phyloP scores from a whole-genome alignment of 2,329 filamentous ascomycete species.

The Trichoderma cornu-damae region DNA sequence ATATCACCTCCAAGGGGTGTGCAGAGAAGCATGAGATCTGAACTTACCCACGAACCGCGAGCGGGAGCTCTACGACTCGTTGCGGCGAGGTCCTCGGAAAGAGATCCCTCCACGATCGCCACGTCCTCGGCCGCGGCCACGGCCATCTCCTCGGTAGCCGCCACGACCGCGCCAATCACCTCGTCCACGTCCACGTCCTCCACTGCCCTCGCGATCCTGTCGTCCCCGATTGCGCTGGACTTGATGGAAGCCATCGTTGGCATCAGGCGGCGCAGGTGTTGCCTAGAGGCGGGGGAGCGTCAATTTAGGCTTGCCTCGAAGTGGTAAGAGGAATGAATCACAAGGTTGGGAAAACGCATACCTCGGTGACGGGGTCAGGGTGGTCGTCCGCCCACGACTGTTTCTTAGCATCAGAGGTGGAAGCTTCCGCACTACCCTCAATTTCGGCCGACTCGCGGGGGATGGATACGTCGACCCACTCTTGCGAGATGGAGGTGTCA shows the following conservation, averaged over 20 bases:
- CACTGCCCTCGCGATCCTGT: conserved; percentile 47
- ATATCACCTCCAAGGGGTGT: conserved; percentile 30
- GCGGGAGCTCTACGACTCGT: conserved; percentile 34
- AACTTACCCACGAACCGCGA: conserved; percentile 26
- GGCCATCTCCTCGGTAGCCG: conserved; percentile 45
- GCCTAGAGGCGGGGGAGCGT: conserved; percentile 21
- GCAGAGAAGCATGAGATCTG: conserved; percentile 28
- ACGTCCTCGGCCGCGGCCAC: conserved; percentile 37
- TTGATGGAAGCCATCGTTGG: conserved; percentile 66
- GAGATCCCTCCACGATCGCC: conserved; percentile 32
- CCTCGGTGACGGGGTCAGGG: conserved; percentile 47
- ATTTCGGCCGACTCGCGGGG: conserved; percentile 70
- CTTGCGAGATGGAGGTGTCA: conserved; percentile 48
- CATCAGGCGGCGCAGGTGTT: conserved; percentile 38
- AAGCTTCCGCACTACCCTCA: conserved; percentile 48
- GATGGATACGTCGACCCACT: conserved; percentile 67
- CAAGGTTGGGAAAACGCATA: conserved; percentile 28
- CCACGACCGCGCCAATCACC: conserved; percentile 49
- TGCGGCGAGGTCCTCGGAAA: conserved; percentile 36
- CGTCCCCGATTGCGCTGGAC: conserved; percentile 59
- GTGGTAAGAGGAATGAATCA: background rate
- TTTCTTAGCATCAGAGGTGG: conserved; percentile 42
- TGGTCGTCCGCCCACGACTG: conserved; percentile 83
- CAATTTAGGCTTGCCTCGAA: background rate
- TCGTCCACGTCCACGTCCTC: conserved; percentile 41